Evolutionary conservation across 2,329 filamentous ascomycete genomes (phyloP).

Genomic region (Emericellopsis atlantica): DNA sequence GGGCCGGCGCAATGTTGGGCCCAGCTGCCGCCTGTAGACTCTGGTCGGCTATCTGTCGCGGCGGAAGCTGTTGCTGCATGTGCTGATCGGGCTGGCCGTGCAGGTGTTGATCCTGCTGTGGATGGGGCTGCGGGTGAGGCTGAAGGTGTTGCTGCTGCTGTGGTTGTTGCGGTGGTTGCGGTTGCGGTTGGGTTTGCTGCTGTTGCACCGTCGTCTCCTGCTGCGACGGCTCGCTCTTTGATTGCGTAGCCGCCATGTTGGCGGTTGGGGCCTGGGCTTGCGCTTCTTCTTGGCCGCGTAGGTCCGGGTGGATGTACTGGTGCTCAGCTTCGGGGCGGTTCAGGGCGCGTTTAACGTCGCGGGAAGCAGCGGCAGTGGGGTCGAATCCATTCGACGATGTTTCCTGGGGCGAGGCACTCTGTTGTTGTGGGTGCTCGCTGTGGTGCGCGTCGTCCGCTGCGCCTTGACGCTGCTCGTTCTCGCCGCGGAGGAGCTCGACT

Average conservation of each 20-base stretch:
- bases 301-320: slow-evolving; percentile 34
- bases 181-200: slow-evolving; percentile 7
- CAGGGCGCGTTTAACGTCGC: slow-evolving; percentile 20
- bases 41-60: too few relatives aligned
- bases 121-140: slow-evolving; percentile 3
- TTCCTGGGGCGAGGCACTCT: slow-evolving; percentile 11
- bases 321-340: slow-evolving; percentile 22
- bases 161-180: slow-evolving; percentile 5
- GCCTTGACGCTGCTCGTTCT: slow-evolving; percentile 15
- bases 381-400: slow-evolving; percentile 30
- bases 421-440: slow-evolving; percentile 11
- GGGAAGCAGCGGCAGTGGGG: slow-evolving; percentile 19
- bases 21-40: too few relatives aligned
- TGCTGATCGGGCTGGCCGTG: too few relatives aligned
- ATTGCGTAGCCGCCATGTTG: slow-evolving; percentile 6
- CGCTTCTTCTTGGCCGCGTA: slow-evolving; percentile 13
- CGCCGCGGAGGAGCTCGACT: slow-evolving; percentile 26
- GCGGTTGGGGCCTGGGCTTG: slow-evolving; percentile 4
- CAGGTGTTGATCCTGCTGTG: not conserved
- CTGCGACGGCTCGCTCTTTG: slow-evolving; percentile 3
- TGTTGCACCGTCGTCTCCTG: slow-evolving; percentile 1
- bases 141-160: not conserved
- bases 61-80: too few relatives aligned
- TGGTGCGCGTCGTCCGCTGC: slow-evolving; percentile 7
- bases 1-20: slow-evolving; percentile 11